Percentiles rank a stretch among this genome's conserved stretches.
Evolutionary conservation across 768 basidiomycete species (phyloP).

Genomic region (Tephrocybe sp.): DNA sequence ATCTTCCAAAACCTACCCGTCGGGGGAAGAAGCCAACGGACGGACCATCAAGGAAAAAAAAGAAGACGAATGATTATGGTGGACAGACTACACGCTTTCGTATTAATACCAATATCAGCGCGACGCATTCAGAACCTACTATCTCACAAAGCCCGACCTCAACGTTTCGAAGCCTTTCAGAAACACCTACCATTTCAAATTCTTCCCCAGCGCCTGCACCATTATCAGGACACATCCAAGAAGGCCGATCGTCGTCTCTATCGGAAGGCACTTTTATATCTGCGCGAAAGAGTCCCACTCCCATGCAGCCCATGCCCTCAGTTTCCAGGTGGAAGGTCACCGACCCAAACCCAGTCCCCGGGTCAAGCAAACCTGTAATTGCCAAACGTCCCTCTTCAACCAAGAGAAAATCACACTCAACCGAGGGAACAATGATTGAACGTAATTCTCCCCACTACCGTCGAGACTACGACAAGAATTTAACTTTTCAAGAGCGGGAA

Average conservation of each 20-base stretch:
- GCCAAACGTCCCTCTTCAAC: background rate
- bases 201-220: constrained; percentile 4
- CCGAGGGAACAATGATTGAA: constrained; percentile 2
- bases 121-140: background rate
- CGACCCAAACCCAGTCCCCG: background rate
- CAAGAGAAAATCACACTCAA: background rate
- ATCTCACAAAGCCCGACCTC: background rate
- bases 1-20: constrained; percentile 15
- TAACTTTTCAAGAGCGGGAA: constrained; percentile 2
- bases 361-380: background rate
- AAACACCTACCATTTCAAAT: constrained; percentile 12
- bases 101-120: constrained; percentile 31
- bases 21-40: constrained; percentile 18
- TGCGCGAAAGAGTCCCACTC: no score
- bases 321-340: constrained; percentile 2
- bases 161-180: constrained; percentile 18
- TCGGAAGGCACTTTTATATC: no score
- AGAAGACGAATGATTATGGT: constrained; percentile 36
- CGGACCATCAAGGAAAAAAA: constrained; percentile 32
- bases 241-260: no score
- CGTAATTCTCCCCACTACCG: constrained; percentile 25
- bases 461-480: constrained; percentile 30
- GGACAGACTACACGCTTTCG: constrained; percentile 53
- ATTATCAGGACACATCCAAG: no score
- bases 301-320: background rate